phyloP scores from a whole-genome alignment of 2,329 filamentous ascomycete species.

The Fusarium tanahbumbuense region DNA sequence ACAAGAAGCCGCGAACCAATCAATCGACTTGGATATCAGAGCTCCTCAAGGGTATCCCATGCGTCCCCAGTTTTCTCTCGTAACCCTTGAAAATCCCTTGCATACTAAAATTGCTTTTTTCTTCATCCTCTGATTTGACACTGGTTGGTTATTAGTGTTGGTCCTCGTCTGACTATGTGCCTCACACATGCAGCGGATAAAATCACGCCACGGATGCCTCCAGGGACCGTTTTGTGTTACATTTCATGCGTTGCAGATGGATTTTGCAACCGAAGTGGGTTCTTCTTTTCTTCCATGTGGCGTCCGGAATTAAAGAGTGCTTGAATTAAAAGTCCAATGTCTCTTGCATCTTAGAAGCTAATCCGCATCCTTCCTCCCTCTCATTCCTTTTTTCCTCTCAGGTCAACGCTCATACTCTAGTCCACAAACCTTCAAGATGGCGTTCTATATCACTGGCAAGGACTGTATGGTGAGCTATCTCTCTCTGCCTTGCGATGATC shows the following conservation, averaged over 20 bases:
- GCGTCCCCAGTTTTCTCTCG: neutral
- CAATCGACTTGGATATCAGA: neutral
- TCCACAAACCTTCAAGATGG: conserved; percentile 17
- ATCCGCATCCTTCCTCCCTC: neutral
- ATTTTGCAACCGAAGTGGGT: conserved; percentile 21
- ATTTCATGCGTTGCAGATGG: neutral
- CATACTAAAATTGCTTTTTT: neutral
- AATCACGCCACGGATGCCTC: conserved; percentile 11
- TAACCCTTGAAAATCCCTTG: neutral
- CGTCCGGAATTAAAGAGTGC: neutral
- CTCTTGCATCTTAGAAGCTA: neutral
- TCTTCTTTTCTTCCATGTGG: neutral
- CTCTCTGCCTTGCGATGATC: rapidly evolving
- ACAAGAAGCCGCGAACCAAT: neutral
- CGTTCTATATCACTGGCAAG: conserved; percentile 40
- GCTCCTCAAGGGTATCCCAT: neutral
- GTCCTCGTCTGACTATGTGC: conserved; percentile 8
- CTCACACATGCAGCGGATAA: conserved; percentile 32
- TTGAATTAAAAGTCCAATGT: neutral
- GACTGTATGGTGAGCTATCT: conserved; percentile 35
- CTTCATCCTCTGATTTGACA: neutral
- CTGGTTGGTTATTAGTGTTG: neutral
- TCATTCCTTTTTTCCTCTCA: neutral
- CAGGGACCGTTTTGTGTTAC: conserved; percentile 4
- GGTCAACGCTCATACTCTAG: neutral